Base-by-base conservation (phyloP, 2,329 filamentous ascomycete genomes). In the Coniochaeta hoffmannii region DNA sequence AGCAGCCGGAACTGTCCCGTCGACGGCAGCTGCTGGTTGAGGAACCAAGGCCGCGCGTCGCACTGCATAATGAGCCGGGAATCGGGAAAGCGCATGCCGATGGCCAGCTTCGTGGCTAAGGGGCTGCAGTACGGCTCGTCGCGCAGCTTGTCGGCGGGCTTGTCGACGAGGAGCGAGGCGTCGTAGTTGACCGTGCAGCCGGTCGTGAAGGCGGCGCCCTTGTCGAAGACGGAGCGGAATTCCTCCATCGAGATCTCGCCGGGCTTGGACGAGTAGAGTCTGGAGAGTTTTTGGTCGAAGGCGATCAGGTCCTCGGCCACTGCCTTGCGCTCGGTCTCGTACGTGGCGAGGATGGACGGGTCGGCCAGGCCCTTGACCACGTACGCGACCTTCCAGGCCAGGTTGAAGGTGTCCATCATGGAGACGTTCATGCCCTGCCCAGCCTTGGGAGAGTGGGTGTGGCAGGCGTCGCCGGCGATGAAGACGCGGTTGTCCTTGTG, bases 381-480 rank as follows among this genome's bases (percentile, higher is more conserved):
- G 10, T 66, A 58, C 1, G 69, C 73, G 4, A 78, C 64, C 61
- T 78, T 76, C 74, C 73, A 76, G 3, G 69, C 72, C 1, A 76
- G 69, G 38, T 76, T 76, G 59, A 72, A 75, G 0, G 72, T 55
- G 65, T 85, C 82, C 60, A 83, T 79, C 76, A 86, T 82, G 24
- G 72, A 76, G 2, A 83, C 76, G 58, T 85, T 85, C 80, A 85
- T 83, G 10, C 82, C 81, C 64, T 83, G 80, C 2, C 78, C 79
- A 2, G 77, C 79, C 63, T 82, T 82, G 3, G 78, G 78, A 26
- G 55, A 56, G 51, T 74, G 69, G 0, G 71, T 73, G 60, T 74
- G 72, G 1, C 77, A 74, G 2, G 79, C 81, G 64, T 85, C 58
- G 7, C 82, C 82, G 0, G 80, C 78, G 4, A 85, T 70, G 64